phyloP scores from a whole-genome alignment of 2,329 filamentous ascomycete species.

The Exserohilum turcica region DNA sequence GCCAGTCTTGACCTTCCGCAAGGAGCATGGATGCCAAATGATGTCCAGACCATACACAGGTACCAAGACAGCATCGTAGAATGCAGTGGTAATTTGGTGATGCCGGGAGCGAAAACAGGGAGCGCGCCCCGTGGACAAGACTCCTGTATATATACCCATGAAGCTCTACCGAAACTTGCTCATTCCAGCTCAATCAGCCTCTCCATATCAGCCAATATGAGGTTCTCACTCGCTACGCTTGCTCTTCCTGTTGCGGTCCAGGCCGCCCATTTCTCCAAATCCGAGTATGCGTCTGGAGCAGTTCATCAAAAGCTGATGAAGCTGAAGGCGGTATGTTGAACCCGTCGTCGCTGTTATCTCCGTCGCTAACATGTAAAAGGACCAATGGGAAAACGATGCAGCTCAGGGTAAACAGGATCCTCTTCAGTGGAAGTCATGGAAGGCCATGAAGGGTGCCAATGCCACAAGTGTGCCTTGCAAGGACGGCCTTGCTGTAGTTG shows the following conservation, averaged over 20 bases:
- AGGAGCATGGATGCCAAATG: constrained; percentile 17
- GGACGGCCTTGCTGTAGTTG: constrained; percentile 29
- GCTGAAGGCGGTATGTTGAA: constrained; percentile 26
- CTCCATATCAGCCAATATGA: constrained; percentile 29
- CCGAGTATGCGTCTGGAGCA: constrained; percentile 31
- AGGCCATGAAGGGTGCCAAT: constrained; percentile 17
- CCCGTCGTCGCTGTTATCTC: neutral
- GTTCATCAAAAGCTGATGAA: constrained; percentile 36
- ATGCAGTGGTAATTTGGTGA: constrained; percentile 4
- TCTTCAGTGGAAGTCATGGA: constrained; percentile 28
- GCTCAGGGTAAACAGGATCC: constrained; percentile 25
- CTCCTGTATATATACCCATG: constrained; percentile 24
- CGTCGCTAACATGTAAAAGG: constrained; percentile 6
- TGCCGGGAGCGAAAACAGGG: neutral
- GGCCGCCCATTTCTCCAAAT: constrained; percentile 28
- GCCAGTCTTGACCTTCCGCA: constrained; percentile 15
- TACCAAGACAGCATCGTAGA: constrained; percentile 16
- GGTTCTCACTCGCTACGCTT: constrained; percentile 29
- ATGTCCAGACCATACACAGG: constrained; percentile 11
- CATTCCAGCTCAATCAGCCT: constrained; percentile 31
- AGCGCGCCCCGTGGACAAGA: neutral
- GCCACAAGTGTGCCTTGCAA: constrained; percentile 26
- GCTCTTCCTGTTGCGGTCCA: constrained; percentile 29
- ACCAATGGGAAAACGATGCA: constrained; percentile 30
- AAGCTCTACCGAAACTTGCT: constrained; percentile 18